phyloP scores from a whole-genome alignment of 805 yeast species.

The Blastobotrys robertii region DNA sequence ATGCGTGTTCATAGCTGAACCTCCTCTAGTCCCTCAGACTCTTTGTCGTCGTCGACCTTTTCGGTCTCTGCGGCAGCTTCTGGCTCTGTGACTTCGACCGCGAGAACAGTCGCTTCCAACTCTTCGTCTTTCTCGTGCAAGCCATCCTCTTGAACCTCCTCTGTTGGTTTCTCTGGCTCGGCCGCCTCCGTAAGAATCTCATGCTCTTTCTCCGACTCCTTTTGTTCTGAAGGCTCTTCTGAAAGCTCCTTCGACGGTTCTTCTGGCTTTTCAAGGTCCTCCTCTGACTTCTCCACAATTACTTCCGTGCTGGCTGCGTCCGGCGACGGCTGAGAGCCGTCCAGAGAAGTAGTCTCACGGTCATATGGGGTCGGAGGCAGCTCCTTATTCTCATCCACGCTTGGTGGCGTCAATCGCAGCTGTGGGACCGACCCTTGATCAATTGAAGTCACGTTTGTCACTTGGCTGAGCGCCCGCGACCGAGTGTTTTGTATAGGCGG shows the following conservation, averaged over 20 bases:
- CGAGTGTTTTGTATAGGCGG: slow-evolving; percentile 15
- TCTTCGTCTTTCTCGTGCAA: background rate
- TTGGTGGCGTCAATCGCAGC: slow-evolving; percentile 7
- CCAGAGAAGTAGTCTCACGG: slow-evolving; percentile 9
- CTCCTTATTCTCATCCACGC: slow-evolving; percentile 7
- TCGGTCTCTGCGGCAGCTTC: slow-evolving; percentile 17
- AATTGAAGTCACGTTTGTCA: slow-evolving; percentile 6
- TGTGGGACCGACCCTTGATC: slow-evolving; percentile 2
- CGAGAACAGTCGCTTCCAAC: background rate
- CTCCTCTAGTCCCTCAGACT: slow-evolving; percentile 2
- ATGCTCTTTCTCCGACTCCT: slow-evolving; percentile 1
- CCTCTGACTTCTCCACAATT: slow-evolving; percentile 12
- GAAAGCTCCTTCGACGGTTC: slow-evolving; percentile 12
- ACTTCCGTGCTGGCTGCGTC: slow-evolving; percentile 10
- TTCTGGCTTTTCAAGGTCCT: slow-evolving; percentile 16
- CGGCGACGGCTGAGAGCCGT: slow-evolving; percentile 8
- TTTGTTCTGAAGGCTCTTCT: slow-evolving; percentile 3
- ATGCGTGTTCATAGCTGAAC: background rate
- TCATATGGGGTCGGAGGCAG: background rate
- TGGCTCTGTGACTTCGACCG: slow-evolving; percentile 4
- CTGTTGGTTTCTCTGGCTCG: slow-evolving; percentile 6
- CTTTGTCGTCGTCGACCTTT: slow-evolving; percentile 11
- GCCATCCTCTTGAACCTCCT: slow-evolving; percentile 7
- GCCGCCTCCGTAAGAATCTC: background rate
- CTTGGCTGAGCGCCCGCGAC: slow-evolving; percentile 14